Evolutionary conservation across 2,329 filamentous ascomycete genomes (phyloP), one percentile per base, ranked within the genome.

Genomic region (Alternaria rosae): DNA sequence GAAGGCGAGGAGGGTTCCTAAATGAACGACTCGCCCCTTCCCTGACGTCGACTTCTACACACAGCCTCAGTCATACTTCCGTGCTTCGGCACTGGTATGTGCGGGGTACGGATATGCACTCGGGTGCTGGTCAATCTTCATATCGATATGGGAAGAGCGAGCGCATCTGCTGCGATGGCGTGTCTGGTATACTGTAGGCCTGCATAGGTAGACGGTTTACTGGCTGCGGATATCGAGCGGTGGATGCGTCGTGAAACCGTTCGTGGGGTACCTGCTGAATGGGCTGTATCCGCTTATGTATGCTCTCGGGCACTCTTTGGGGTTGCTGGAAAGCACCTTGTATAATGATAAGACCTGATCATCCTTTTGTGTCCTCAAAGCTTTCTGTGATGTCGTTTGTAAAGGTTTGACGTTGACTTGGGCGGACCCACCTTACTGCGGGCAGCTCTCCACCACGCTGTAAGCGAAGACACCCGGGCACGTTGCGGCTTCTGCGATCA

Each of bases 1-100:
- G 68, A 65, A 62, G 67, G 62, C 50, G 70, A 65, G 66, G 68
- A 68, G 56, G 66, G 60, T 50, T 62, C 62, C 69, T 77, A 77
- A 64, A 64, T 79, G 77, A 79, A 76, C 64, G 59, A 78, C 70
- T 79, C 76, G 76, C 74, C 75, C 73, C 75, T 69, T 71, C 65
- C 70, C 76, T 74, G 68, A 70, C 65, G 64, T 74, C 71, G 68
- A 76, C 70, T 72, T 70, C 52, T 62, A 70, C 62, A 70, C 59
- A 71, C 67, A 57, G 65, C 67, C 67, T 69, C 66, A 61, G 64
- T 64, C 60, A 61, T 67, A 41, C 65, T 59, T 23, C 50, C 62
- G 63, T 70, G 67, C 68, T 70, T 62, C 60, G 57, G 60, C 65
- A 71, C 71, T 57, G 61, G 28, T 57, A 52, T 66, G 66, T 73